Base-by-base conservation (phyloP, 306 rosid genomes). In the Glycyrrhiza uralensis region DNA sequence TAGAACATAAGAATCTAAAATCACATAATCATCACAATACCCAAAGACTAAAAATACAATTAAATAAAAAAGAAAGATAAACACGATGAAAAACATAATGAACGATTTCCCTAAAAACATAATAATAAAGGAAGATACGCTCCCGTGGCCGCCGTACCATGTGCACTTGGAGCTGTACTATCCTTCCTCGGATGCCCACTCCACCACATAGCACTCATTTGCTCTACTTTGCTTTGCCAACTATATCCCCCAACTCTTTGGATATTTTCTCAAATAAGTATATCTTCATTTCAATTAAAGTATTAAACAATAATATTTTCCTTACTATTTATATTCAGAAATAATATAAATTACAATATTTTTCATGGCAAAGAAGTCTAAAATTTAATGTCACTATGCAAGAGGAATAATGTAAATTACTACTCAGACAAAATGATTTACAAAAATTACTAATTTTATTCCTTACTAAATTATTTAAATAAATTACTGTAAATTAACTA, bases 151-250 rank as follows among this genome's bases (percentile, higher is more conserved):
- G 72, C 61, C 77, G 74, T 68, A 68, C 73, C 45, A 30, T 29
- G 60, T 49, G 85, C 82, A 83, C 83, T 82, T 84, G 82, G 54
- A 69, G 79, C 74, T 83, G 86, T 66, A 62, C 71, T 50, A 2
- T 86, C 90, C 90, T 84, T 47, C 91, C 94, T 82, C 87, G 66
- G 66, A 80, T 82, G 68, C 1, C 76, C 80, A 35, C 94, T 86
- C 81, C 90, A 80, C 94, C 82, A 29, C 30, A 80, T 68, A 23
- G 32, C 33, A 22, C 20, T 30, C 55, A 0, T 0, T 35, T 10
- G 11, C 30, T 6, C 6, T 8, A 19, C 26, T 12, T 51, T 52
- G 33, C 76, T 5, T 0, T 22, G 6, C 24, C 87, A 14, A 30
- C 11, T 38, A 23, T 54, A 5, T 60, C 84, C 17, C n/a, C 6